A percentile compares a stretch with the other conserved stretches of the same genome.
These are phyloP conservation scores for Aspergillus homomorphus DNA, from an alignment of 495 filamentous ascomycete genomes.

Conservation along the genomic window DNA sequence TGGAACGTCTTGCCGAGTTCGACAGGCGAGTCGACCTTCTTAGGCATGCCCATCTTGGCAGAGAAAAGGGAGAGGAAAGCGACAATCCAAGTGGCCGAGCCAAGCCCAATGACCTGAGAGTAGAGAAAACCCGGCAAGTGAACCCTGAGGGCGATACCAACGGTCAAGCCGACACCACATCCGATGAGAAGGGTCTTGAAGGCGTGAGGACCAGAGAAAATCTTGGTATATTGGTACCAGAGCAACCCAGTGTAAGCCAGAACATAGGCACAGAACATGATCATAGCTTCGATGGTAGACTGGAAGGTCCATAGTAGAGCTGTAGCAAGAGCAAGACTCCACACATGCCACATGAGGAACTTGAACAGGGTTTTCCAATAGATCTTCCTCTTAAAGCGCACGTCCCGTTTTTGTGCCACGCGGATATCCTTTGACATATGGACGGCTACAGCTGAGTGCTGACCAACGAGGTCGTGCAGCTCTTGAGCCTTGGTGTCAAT, in stretches of 20 bases:
- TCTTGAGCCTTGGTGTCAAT: conserved; percentile 58
- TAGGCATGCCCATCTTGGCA: conserved; percentile 44
- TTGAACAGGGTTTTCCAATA: conserved; percentile 54
- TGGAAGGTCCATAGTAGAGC: conserved; percentile 56
- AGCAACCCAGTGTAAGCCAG: conserved; percentile 56
- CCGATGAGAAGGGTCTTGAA: conserved; percentile 49
- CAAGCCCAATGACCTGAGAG: conserved; percentile 51
- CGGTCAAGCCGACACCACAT: conserved; percentile 43
- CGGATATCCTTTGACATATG: conserved; percentile 38
- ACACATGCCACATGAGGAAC: conserved; percentile 55
- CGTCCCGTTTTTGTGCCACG: conserved; percentile 43
- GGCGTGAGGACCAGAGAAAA: conserved; percentile 55
- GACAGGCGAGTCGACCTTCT: conserved; percentile 38
- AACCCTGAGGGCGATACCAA: conserved; percentile 44
- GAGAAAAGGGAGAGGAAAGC: conserved; percentile 48
- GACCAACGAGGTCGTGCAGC: conserved; percentile 48
- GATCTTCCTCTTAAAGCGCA: conserved; percentile 46
- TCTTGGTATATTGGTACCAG: conserved; percentile 61
- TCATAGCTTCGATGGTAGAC: conserved; percentile 34
- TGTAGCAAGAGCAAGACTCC: conserved; percentile 51
- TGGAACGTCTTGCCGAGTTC: conserved; percentile 40
- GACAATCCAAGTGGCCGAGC: conserved; percentile 51
- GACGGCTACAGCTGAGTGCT: conserved; percentile 30
- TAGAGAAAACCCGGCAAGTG: conserved; percentile 39
- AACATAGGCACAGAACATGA: conserved; percentile 53